These are phyloP conservation scores for Piper betle DNA, from an alignment of 164 flowering plant genomes.

Conservation along the genomic window DNA sequence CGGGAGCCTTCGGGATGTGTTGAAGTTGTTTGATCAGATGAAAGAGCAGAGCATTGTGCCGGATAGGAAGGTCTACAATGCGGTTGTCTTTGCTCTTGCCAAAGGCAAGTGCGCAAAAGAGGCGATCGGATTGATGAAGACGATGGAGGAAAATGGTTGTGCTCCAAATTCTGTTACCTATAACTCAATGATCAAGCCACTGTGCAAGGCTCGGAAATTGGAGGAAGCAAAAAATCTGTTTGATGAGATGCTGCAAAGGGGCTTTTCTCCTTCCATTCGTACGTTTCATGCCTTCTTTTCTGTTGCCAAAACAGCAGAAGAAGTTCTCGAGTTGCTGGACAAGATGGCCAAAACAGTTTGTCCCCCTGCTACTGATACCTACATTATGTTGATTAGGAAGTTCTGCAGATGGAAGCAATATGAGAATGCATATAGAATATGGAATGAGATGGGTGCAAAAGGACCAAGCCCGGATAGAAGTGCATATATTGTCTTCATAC, in stretches of 20 bases:
- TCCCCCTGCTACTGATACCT: slow-evolving; percentile 51
- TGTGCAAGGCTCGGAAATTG: slow-evolving; percentile 38
- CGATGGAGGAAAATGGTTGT: slow-evolving; percentile 61
- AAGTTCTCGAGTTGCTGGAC: slow-evolving; percentile 52
- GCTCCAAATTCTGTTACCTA: slow-evolving; percentile 49
- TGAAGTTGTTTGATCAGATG: slow-evolving; percentile 48
- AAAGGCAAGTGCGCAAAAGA: slow-evolving; percentile 47
- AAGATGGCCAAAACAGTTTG: slow-evolving; percentile 49
- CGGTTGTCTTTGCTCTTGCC: slow-evolving; percentile 65
- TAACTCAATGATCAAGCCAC: slow-evolving; percentile 67
- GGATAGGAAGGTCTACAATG: slow-evolving; percentile 73
- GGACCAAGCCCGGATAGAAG: slow-evolving; percentile 64
- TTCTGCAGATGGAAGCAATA: slow-evolving; percentile 68
- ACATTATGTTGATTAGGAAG: slow-evolving; percentile 64
- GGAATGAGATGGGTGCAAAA: slow-evolving; percentile 50
- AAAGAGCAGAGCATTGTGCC: slow-evolving; percentile 41
- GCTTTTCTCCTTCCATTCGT: slow-evolving; percentile 44
- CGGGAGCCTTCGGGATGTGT: slow-evolving; percentile 32
- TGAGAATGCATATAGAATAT: slow-evolving; percentile 56
- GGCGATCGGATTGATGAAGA: slow-evolving; percentile 43
- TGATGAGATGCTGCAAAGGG: slow-evolving; percentile 50
- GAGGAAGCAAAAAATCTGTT: slow-evolving; percentile 45
- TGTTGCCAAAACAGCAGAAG: slow-evolving; percentile 36
- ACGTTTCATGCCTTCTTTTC: slow-evolving; percentile 68
- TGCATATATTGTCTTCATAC: slow-evolving; percentile 62